These are phyloP conservation scores for Cymbopogon flexuosus DNA, from an alignment of 202 grass and related monocot genomes.

Conservation along the genomic window DNA sequence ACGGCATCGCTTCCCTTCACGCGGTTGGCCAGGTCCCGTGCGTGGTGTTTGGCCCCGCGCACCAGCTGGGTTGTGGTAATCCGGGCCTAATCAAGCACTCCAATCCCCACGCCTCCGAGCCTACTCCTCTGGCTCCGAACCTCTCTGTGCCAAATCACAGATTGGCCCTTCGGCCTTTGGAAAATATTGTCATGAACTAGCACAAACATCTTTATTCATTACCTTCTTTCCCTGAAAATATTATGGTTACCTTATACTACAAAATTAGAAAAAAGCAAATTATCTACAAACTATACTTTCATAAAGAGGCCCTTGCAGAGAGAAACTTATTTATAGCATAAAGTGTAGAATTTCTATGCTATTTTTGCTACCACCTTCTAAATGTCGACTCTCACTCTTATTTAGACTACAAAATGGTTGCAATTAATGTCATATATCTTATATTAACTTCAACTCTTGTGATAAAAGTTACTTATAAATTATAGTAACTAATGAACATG, in stretches of 20 bases:
- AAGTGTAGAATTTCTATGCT: too few relatives aligned
- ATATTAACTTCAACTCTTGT: not conserved
- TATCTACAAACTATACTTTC: too few relatives aligned
- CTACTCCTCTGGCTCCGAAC: slow-evolving; percentile 33
- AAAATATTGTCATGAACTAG: not conserved
- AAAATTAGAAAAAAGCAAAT: too few relatives aligned
- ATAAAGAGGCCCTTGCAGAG: too few relatives aligned
- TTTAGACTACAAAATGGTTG: too few relatives aligned
- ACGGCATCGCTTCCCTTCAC: not conserved
- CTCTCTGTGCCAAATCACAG: not conserved
- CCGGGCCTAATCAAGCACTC: slow-evolving; percentile 40
- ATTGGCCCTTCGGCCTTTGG: not conserved
- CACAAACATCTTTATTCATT: not conserved
- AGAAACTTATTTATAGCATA: too few relatives aligned
- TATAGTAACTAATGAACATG: too few relatives aligned
- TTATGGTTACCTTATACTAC: not conserved
- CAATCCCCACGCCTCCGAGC: slow-evolving; percentile 51
- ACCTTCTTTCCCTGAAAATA: too few relatives aligned
- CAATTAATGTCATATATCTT: not conserved
- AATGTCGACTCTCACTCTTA: too few relatives aligned
- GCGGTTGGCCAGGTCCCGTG: not conserved
- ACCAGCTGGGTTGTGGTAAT: not conserved
- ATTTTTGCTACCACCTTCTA: too few relatives aligned
- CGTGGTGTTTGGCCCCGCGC: not conserved
- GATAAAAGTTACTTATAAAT: not conserved